Conservation (phyloP, 768 basidiomycete species). For the Auriscalpium vulgare region DNA sequence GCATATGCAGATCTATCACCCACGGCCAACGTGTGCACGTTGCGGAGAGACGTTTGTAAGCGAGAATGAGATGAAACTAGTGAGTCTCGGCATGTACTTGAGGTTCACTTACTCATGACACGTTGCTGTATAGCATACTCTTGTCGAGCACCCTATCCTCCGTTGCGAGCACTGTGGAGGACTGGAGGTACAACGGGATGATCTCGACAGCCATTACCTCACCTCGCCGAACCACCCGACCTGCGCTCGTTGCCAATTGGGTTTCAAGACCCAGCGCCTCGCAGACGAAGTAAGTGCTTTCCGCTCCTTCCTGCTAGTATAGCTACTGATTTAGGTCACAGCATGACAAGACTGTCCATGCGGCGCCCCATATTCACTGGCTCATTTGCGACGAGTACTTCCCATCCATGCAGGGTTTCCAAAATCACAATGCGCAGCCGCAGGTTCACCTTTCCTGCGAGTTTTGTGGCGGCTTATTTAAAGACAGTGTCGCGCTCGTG, state of each 20-base stretch:
- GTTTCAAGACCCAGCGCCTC: conserved; percentile 5
- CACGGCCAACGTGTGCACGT: conserved; percentile 8
- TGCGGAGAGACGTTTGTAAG: conserved; percentile 2
- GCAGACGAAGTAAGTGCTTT: conserved; percentile 3
- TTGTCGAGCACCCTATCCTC: conserved; percentile 8
- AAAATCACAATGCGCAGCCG: background rate
- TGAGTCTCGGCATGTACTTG: background rate
- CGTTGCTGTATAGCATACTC: conserved; percentile 1
- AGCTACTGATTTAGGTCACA: background rate
- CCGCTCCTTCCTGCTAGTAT: background rate
- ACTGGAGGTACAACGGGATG: background rate
- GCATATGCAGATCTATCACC: conserved; percentile 8
- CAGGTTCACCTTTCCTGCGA: conserved; percentile 10
- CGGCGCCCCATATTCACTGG: conserved; percentile 1
- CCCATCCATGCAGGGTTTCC: conserved; percentile 3
- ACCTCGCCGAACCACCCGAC: conserved; percentile 8
- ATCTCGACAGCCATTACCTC: conserved; percentile 11
- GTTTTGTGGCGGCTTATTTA: conserved; percentile 11
- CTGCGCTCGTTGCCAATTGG: conserved; percentile 4
- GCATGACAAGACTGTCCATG: conserved; percentile 7
- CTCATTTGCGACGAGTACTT: conserved; percentile 6
- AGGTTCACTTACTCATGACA: background rate
- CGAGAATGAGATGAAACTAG: conserved; percentile 5
- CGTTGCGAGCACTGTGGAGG: conserved; percentile 8
- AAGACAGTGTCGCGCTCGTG: conserved; percentile 9